Base-by-base conservation (phyloP, 148 eudicot species). In the Nyssa sinensis region DNA sequence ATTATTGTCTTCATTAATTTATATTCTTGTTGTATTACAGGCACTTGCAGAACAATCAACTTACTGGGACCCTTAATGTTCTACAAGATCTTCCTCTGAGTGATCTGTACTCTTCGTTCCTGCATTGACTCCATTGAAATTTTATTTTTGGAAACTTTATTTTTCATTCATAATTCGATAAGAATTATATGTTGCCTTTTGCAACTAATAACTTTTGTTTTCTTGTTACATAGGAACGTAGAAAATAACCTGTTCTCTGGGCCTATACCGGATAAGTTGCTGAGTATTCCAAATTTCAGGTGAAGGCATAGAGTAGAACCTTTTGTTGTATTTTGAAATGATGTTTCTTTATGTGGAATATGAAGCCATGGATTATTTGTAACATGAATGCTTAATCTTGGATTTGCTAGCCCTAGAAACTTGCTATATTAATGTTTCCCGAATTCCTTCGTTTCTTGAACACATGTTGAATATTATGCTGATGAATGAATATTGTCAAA, bases 181-280 rank as follows among this genome's bases (percentile, higher is more conserved):
- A 44, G 67, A 44, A 64, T 77, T 44, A 67, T 12, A 1, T 31
- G 37, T 51, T 65, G 0, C 28, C 63, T 65, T 34, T 70, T 8
- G 44, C 60, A 25, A 58, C 27, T 13, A 5, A 2, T 69, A n/a
- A 49, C 35, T 28, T 53, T 5, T 58, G 55, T 75, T 64, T 58
- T 66, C 14, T 72, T 70, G 65, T 75, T 62, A 37, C 73, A 71
- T 86, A 96, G 99, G 85, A 78, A 96, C 80, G 74, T 96, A 53
- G 92, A 88, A 74, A 89, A 89, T 80, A 96, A 96, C 81, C 84
- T 85, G 62, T 96, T 96, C 75, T 93, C 97, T 47, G 99, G 99
- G 29, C 97, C 99, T 25, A 86, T 96, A 71, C 99, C 99, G 34
- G 77, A 81, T 5, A 89, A 80, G 73, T 72, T 96, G 85, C 85